phyloP scores from a whole-genome alignment of 306 rosid species.

The Comarum palustre region DNA sequence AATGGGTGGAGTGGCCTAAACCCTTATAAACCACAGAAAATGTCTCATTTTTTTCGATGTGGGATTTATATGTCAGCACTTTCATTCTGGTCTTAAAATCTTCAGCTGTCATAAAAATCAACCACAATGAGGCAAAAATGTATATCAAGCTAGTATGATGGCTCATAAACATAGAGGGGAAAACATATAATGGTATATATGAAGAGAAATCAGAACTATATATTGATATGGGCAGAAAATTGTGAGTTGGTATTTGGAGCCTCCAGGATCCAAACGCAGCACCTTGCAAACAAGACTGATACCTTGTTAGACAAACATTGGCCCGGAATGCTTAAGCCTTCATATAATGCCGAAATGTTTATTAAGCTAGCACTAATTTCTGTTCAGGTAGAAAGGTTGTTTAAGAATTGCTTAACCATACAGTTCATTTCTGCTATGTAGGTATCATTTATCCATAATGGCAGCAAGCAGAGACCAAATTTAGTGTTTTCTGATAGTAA shows the following conservation, averaged over 20 bases:
- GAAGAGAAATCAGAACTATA: background rate
- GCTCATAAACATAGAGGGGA: background rate
- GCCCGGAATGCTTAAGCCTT: background rate
- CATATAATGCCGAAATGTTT: background rate
- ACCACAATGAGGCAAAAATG: background rate
- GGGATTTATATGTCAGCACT: too few species aligned
- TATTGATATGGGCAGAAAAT: background rate
- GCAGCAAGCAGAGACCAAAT: background rate
- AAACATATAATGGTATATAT: background rate
- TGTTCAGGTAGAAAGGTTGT: too few species aligned
- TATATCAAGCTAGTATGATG: background rate
- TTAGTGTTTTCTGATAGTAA: background rate
- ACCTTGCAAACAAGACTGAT: background rate
- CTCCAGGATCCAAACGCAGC: background rate
- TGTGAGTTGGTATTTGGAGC: background rate
- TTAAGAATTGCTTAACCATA: too few species aligned
- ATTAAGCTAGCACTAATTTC: background rate
- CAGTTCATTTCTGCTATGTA: background rate
- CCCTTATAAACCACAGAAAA: too few species aligned
- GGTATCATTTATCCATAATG: background rate
- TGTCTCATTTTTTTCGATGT: too few species aligned
- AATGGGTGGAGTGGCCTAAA: too few species aligned
- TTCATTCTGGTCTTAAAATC: background rate
- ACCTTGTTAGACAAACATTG: background rate
- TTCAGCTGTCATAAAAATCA: background rate